Conservation (phyloP, 1,139 yeast genomes). For the Yamadazyma conglobata region DNA sequence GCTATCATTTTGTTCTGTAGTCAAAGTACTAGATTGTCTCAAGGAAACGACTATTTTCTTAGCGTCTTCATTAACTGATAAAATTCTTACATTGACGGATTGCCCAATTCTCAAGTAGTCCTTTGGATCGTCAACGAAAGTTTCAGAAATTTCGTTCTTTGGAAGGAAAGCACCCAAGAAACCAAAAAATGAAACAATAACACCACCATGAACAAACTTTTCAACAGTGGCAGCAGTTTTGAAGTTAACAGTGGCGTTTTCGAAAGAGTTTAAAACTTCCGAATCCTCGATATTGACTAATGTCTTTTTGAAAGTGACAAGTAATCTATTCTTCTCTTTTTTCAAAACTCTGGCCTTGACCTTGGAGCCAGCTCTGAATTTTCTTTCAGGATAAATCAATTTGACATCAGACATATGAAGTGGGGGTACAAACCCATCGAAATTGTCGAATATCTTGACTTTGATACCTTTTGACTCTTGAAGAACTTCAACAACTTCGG, state of each 20-base stretch:
- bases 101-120: slow-evolving; percentile 84
- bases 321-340: slow-evolving; percentile 40
- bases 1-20: slow-evolving; percentile 46
- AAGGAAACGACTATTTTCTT: slow-evolving; percentile 70
- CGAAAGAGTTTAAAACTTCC: slow-evolving; percentile 50
- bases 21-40: slow-evolving; percentile 56
- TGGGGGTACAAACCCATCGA: slow-evolving; percentile 73
- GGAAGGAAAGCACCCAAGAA: slow-evolving; percentile 78
- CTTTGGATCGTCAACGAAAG: slow-evolving; percentile 71
- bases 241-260: slow-evolving; percentile 53
- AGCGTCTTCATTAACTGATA: slow-evolving; percentile 52
- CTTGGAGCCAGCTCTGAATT: slow-evolving; percentile 78
- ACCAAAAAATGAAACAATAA: slow-evolving; percentile 80
- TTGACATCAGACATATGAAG: slow-evolving; percentile 81
- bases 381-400: slow-evolving; percentile 85
- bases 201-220: slow-evolving; percentile 72
- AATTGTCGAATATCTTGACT: slow-evolving; percentile 60
- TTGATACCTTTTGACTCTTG: slow-evolving; percentile 63
- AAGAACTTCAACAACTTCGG: slow-evolving; percentile 60
- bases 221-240: slow-evolving; percentile 76
- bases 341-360: slow-evolving; percentile 67
- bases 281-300: slow-evolving; percentile 67
- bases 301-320: slow-evolving; percentile 78
- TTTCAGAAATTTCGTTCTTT: slow-evolving; percentile 83
- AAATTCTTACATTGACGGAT: slow-evolving; percentile 69